Evolutionary conservation across 805 yeast species (phyloP), one percentile per base, ranked within the genome.

Genomic region (Kregervanrija delftensis): DNA sequence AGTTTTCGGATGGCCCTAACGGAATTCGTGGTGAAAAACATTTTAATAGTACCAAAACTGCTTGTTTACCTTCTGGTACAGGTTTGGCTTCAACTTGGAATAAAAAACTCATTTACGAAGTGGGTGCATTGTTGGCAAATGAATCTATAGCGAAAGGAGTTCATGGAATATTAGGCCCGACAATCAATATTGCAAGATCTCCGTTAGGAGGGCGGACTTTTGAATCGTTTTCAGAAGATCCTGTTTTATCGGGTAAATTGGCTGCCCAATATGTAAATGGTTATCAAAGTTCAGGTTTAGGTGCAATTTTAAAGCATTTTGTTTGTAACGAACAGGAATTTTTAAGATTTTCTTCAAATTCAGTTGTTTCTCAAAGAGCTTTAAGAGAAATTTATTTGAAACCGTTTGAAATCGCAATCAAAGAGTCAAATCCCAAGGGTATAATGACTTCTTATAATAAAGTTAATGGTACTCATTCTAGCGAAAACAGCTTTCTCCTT

Each of bases 371-470:
- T 1, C 77, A 76, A 53, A 65, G 86, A 55, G 86, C 86, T 3
- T 63, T 81, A 48, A 70, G 86, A 55, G 86, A 81, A 59, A 72
- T 81, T 44, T 81, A 81, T 59, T 65, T 81, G 56, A 71, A 70
- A 50, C 85, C 86, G 1, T 81, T 81, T 65, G 79, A 78, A 60
- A 60, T 81, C 37, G 83, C 84, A 14, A 56, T 77, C 14, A 65
- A 73, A 45, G 67, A 75, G 46, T 43, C 81, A 17, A 58, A 71
- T 43, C 86, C 87, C 28, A 66, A 65, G 45, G 66, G 76, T 3
- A 58, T 79, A 47, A 81, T 81, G 86, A 76, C 83, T 15, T 65
- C 80, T 40, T 81, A 80, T 65, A 81, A 78, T 63, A 77, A 72
- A 54, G 70, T 81, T 53, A 81, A 81, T 52, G 86, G 85, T 34